These are phyloP conservation scores for Aeminium ludgeri DNA, from an alignment of 495 filamentous ascomycete genomes.

Conservation along the genomic window DNA sequence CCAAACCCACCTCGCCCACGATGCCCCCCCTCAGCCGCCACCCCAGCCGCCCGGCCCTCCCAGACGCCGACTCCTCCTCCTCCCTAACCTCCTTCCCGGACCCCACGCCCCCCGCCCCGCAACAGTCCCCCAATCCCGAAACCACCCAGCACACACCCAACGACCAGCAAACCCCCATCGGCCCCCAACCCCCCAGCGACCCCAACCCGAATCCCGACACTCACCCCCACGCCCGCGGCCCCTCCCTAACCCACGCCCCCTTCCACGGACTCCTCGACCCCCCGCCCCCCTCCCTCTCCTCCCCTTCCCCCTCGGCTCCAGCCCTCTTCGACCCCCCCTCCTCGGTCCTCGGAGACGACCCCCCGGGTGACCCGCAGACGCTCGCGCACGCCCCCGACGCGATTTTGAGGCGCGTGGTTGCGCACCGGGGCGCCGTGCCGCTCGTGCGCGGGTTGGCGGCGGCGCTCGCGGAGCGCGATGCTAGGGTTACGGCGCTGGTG, in stretches of 20 bases:
- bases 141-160: slow-evolving; percentile 3
- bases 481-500: slow-evolving; percentile 14
- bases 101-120: background rate
- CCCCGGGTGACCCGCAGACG: slow-evolving; percentile 3
- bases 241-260: background rate
- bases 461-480: slow-evolving; percentile 14
- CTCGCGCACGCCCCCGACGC: slow-evolving; percentile 4
- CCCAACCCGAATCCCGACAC: slow-evolving; percentile 7
- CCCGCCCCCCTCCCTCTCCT: no score
- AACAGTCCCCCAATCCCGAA: background rate
- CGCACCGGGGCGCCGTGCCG: slow-evolving; percentile 7
- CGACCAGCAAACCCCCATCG: no score
- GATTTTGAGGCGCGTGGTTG: slow-evolving; percentile 7
- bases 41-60: slow-evolving; percentile 4
- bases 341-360: background rate
- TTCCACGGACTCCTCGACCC: slow-evolving; percentile 10
- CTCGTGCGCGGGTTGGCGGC: slow-evolving; percentile 6
- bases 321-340: slow-evolving; percentile 12
- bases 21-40: slow-evolving; percentile 11
- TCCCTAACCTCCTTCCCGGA: slow-evolving; percentile 14
- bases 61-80: background rate
- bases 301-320: background rate
- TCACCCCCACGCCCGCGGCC: background rate
- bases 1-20: background rate
- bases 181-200: no score